These are phyloP conservation scores for Yamadazyma triangularis DNA, from an alignment of 1,139 yeast genomes.

Conservation along the genomic window DNA sequence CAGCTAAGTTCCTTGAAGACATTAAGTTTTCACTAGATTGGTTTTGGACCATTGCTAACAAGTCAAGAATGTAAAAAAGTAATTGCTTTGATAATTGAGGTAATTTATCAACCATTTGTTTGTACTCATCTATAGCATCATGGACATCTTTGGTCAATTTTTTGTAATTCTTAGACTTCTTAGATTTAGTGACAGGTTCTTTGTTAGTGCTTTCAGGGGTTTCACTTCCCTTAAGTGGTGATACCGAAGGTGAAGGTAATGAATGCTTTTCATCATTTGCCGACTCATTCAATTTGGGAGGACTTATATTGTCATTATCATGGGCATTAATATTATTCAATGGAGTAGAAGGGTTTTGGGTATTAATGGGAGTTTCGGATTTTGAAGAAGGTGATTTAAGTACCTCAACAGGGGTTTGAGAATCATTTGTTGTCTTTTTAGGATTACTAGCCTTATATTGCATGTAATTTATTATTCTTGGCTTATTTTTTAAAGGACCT, in stretches of 20 bases:
- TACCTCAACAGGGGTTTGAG: conserved; percentile 2
- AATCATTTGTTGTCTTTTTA: conserved; percentile 16
- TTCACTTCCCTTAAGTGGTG: conserved; percentile 3
- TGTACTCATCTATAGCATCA: conserved; percentile 69
- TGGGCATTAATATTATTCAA: background rate
- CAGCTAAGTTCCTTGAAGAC: conserved; percentile 92
- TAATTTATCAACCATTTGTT: conserved; percentile 56
- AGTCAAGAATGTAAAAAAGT: conserved; percentile 81
- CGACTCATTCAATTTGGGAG: background rate
- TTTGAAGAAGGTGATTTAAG: conserved; percentile 1
- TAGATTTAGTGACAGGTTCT: conserved; percentile 9
- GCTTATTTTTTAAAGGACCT: conserved; percentile 62
- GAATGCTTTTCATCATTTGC: background rate
- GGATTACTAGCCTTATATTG: conserved; percentile 49
- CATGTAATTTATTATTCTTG: conserved; percentile 58
- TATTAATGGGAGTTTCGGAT: background rate
- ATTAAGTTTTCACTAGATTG: conserved; percentile 75
- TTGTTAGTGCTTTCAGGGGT: conserved; percentile 4
- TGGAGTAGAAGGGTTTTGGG: conserved; percentile 2
- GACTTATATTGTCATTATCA: too few relatives aligned
- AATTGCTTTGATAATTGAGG: conserved; percentile 76
- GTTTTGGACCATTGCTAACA: conserved; percentile 80
- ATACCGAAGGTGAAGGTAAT: conserved; percentile 6
- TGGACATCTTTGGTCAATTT: conserved; percentile 57
- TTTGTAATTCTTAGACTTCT: conserved; percentile 33